phyloP scores from a whole-genome alignment of 1,284 basidiomycete genomes.

The Fomitopsis betulina region DNA sequence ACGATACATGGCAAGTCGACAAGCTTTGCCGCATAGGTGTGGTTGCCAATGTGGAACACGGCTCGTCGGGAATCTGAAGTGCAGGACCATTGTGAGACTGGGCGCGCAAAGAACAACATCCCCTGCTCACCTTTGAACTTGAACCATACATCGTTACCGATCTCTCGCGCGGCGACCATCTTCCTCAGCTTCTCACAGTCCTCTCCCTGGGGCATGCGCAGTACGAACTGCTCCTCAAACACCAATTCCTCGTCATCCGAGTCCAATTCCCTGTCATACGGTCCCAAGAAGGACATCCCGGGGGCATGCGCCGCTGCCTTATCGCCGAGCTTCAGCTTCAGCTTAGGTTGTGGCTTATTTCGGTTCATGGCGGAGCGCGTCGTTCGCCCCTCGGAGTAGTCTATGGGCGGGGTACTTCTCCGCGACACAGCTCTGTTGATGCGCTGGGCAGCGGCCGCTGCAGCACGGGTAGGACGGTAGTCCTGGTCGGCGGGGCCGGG shows the following conservation, averaged over 20 bases:
- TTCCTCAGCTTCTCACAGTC: slow-evolving; percentile 77
- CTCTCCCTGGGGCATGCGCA: slow-evolving; percentile 85
- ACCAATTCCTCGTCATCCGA: slow-evolving; percentile 91
- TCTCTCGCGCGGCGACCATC: slow-evolving; percentile 77
- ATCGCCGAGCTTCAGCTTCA: slow-evolving; percentile 81
- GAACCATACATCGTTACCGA: slow-evolving; percentile 90
- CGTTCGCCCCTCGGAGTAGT: slow-evolving; percentile 25
- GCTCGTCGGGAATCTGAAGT: slow-evolving; percentile 84
- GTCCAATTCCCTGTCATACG: slow-evolving; percentile 93
- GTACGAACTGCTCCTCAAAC: slow-evolving; percentile 97
- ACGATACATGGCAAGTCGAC: slow-evolving; percentile 95
- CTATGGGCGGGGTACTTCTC: slow-evolving; percentile 22
- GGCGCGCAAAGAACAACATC: neutral
- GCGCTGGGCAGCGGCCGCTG: neutral
- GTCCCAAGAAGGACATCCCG: slow-evolving; percentile 78
- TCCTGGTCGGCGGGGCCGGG: slow-evolving; percentile 9
- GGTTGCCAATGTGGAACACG: slow-evolving; percentile 83
- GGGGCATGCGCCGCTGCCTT: slow-evolving; percentile 73
- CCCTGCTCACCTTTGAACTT: slow-evolving; percentile 85
- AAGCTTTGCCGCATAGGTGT: slow-evolving; percentile 85
- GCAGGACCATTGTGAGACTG: neutral
- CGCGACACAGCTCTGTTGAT: slow-evolving; percentile 16
- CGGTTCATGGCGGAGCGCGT: slow-evolving; percentile 33
- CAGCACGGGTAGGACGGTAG: slow-evolving; percentile 17
- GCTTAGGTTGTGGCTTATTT: slow-evolving; percentile 60